A percentile compares a stretch with the other conserved stretches of the same genome.
Conservation (phyloP, 176 grass and related monocot genomes). For the Panicum miliaceum region DNA sequence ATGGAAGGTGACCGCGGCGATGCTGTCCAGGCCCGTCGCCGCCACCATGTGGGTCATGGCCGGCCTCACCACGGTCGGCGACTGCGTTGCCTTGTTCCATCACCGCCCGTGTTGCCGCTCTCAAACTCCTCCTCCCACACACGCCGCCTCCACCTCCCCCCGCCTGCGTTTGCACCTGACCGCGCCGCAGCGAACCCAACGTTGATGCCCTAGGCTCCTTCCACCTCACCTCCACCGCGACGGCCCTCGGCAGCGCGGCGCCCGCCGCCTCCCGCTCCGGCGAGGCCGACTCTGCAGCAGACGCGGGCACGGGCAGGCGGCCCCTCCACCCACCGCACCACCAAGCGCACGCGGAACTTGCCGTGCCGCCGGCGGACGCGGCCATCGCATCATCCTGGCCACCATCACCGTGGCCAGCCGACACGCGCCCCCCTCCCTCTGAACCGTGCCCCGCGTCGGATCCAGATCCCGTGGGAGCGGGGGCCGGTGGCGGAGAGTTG, state of each 20-base stretch:
- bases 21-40: not conserved
- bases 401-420: too few relatives aligned
- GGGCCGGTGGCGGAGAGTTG: too few relatives aligned
- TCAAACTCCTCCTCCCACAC: constrained; percentile 97
- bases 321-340: constrained; percentile 67
- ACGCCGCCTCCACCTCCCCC: constrained; percentile 51
- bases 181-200: constrained; percentile 76
- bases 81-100: not conserved
- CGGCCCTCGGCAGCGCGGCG: constrained; percentile 31
- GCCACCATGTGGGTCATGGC: not conserved
- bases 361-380: constrained; percentile 68
- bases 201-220: constrained; percentile 75
- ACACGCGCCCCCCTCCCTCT: too few relatives aligned
- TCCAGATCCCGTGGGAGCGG: too few relatives aligned
- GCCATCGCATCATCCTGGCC: constrained; percentile 90
- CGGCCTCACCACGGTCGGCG: not conserved
- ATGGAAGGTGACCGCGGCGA: not conserved
- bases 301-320: not conserved
- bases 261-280: constrained; percentile 11
- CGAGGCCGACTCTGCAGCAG: not conserved
- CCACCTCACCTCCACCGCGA: constrained; percentile 77
- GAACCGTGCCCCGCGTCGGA: too few relatives aligned
- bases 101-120: not conserved
- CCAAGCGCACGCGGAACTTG: constrained; percentile 76
- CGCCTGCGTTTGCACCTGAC: constrained; percentile 83